Evolutionary conservation across 257 asterid genomes (phyloP), one percentile per base, ranked within the genome.

Genomic region (Echium plantagineum): DNA sequence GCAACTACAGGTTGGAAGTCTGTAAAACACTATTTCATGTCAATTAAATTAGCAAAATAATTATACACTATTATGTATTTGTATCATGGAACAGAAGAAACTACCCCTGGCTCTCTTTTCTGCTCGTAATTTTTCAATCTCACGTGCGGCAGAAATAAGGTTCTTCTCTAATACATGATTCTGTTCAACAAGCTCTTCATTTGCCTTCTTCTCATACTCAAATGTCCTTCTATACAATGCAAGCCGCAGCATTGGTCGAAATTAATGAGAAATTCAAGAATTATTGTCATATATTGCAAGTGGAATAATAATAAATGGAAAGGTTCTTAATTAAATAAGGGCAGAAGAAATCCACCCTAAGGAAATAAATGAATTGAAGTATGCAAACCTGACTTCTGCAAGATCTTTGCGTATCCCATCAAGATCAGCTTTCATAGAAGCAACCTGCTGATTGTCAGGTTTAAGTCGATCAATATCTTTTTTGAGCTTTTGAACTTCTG

Each of bases 91-190:
- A 10, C 5, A 42, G 17, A 12, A 42, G 49, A 42, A 42, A 42
- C 17, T 42, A 42, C 86, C 93, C 65, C 66, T 74, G 26, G 72
- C 60, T 70, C 85, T 82, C 79, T 81, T 70, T 42, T 78, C 84
- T 59, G 94, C 93, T 8, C 85, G 89, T 59, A 93, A 75, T 72
- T 78, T 81, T 75, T 93, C 99, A 31, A 86, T 75, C 72, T 93
- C 97, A 59, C 94, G 91, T 71, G 99, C 94, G 95, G 85, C 81
- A 24, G 87, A 77, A 61, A 86, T 67, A 24, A 91, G 85, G 78
- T 85, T 84, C 52, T 77, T 79, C 81, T 85, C 93, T 91, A 90
- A 66, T 10, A 81, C 64, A 55, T 78, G 79, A 71, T 84, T 91
- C 73, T 85, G 94, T 64, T 82, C 95, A 59, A 73, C 72, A 67